Evolutionary conservation across 2,329 filamentous ascomycete genomes (phyloP), one percentile per base, ranked within the genome.

Genomic region (Neonectria ditissima): DNA sequence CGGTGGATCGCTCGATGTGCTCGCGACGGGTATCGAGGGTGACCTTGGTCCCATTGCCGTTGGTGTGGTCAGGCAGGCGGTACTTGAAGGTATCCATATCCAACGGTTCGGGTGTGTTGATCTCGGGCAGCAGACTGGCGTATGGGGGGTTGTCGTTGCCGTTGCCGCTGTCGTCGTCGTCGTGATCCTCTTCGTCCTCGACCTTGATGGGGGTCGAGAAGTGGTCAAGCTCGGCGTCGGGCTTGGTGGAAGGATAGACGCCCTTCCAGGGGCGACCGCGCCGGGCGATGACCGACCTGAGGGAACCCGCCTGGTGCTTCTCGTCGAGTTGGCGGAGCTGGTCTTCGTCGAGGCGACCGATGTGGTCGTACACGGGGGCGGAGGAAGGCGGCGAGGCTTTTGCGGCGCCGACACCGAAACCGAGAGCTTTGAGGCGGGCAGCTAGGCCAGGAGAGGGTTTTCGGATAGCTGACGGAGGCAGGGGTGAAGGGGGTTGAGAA

Each of bases 21-120:
- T 88, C 86, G 68, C 83, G 82, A 60, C 85, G 84, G 45, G 82
- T 87, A 39, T 87, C 85, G 32, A 83, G 80, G 65, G 87, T 87
- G 43, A 84, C 84, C 75, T 91, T 90, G 76, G 88, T 85, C 79
- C 88, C 87, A 82, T 92, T 87, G 78, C 88, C 84, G 79, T 89
- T 90, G 55, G 82, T 86, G 75, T 90, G 87, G 77, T 93, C 91
- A 59, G 91, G 90, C 76, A 93, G 80, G 47, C 89, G 86, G 75
- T 92, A 93, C 78, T 93, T 93, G 75, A 91, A 86, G 60, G 87
- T 90, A 79, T 93, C 91, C 85, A 91, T 89, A 68, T 86, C 85
- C 77, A 88, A 73, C 62, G 83, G 82, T 56, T 83, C 80, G 16
- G 80, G 73, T 37, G 80, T 79, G 71, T 75, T 80, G 76, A 84